Base-by-base conservation (phyloP, 176 grass and related monocot genomes). In the Oryza punctata region DNA sequence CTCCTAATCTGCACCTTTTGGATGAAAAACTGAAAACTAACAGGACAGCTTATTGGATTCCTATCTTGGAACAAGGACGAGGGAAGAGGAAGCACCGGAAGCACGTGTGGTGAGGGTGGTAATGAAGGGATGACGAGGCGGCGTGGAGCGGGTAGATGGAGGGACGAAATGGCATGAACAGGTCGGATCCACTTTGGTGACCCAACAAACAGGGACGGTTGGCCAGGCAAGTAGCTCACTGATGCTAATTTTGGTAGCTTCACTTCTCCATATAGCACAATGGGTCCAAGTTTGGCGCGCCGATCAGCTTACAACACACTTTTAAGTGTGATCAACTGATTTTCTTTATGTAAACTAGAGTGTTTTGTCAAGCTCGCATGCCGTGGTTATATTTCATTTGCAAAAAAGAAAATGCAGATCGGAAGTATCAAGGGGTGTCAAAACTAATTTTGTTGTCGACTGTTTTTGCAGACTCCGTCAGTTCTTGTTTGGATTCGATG, bases 121-220 rank as follows among this genome's bases (percentile, higher is more conserved):
- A 75, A 66, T 75, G 71, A 74, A 83, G 81, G 44, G 69, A 44
- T 61, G 59, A 49, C 32, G 69, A 35, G 72, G 57, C 45, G 46
- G 59, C 59, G 74, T 61, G 44, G 59, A 69, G 73, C 67, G 79
- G 84, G 72, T 86, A 86, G 88, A 90, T 75, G 84, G 88, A 73
- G 68, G 84, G 84, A 79, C 78, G 79, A 83, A 83, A 90, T 74
- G 74, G 74, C 88, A 74, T 86, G 88, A 37, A 77, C n/a, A 26
- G 37, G 60, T 85, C 78, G n/a, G 78, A 25, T 76, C 54, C 78
- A 60, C 78, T 77, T 82, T 13, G 84, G 84, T 82, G 74, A 79
- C 74, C 79, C 47, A 76, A 37, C 6, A 46, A 79, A 79, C 79
- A 74, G 79, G 84, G 77, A 82, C 59, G 78, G 78, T 61, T 72